Evolutionary conservation across 2,329 filamentous ascomycete species (phyloP).

Genomic region (Aspergillus vadensis): DNA sequence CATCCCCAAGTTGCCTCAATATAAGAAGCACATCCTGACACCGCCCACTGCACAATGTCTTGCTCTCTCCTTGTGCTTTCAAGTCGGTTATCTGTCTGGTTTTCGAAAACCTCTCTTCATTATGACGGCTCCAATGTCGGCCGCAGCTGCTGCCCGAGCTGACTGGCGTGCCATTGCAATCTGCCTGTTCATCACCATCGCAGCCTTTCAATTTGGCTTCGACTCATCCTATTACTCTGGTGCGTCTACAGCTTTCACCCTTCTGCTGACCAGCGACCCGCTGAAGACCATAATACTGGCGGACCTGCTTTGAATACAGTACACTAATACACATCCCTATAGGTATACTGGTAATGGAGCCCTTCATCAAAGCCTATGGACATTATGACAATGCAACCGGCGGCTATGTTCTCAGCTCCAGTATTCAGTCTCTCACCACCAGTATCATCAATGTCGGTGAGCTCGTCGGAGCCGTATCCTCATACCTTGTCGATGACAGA

Average conservation of each 20-base stretch:
- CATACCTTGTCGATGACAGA: slow-evolving; percentile 2
- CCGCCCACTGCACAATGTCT: not conserved
- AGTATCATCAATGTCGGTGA: slow-evolving; percentile 8
- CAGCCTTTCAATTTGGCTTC: slow-evolving; percentile 7
- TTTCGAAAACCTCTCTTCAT: not conserved
- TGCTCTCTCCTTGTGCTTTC: not conserved
- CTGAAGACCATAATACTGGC: too few relatives aligned
- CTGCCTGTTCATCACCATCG: slow-evolving; percentile 3
- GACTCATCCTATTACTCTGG: slow-evolving; percentile 8
- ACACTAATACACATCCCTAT: not conserved
- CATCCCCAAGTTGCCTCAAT: not conserved
- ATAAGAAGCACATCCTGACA: not conserved
- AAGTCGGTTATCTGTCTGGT: not conserved
- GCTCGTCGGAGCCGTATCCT: slow-evolving; percentile 3
- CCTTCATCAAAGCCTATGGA: slow-evolving; percentile 4
- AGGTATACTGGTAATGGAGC: slow-evolving; percentile 5
- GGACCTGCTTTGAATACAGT: too few relatives aligned
- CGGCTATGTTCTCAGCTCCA: not conserved
- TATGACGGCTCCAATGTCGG: not conserved
- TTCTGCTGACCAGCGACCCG: not conserved
- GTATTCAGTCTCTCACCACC: slow-evolving; percentile 3
- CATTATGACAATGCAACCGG: slow-evolving; percentile 1
- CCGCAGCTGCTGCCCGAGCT: not conserved
- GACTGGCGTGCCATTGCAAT: slow-evolving; percentile 7
- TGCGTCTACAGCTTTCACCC: not conserved